Conservation (phyloP, 495 filamentous ascomycete genomes). For the Penicillium dipodomyicola region DNA sequence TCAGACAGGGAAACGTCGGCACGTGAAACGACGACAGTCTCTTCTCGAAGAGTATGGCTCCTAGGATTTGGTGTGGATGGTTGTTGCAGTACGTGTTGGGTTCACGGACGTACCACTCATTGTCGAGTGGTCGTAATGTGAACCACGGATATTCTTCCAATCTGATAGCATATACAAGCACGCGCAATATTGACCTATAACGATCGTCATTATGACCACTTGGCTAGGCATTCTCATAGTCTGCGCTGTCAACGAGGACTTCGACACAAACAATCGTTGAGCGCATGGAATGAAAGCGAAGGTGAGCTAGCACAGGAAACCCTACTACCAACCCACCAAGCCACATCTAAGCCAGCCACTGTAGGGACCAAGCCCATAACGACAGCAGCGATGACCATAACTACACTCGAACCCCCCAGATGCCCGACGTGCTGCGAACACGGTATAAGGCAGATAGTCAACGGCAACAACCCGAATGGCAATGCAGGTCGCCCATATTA, state of each 20-base stretch:
- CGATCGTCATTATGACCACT: not conserved
- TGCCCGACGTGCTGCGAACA: not conserved
- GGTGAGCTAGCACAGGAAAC: not conserved
- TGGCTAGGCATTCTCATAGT: not conserved
- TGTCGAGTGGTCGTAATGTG: not conserved
- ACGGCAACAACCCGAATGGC: constrained; percentile 6
- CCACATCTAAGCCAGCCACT: not conserved
- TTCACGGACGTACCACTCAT: not conserved
- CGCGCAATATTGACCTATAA: not conserved
- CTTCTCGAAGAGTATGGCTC: no score
- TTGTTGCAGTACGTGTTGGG: not conserved
- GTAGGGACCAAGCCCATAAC: no score
- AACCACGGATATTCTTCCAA: not conserved
- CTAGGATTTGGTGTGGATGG: not conserved
- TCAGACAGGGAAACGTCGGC: no score
- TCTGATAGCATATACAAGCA: not conserved
- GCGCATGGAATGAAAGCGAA: not conserved
- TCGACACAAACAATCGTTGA: not conserved
- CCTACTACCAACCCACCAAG: not conserved
- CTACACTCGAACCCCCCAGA: not conserved
- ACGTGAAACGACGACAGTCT: no score
- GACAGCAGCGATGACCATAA: not conserved
- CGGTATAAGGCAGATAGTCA: not conserved
- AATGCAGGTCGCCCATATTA: constrained; percentile 14
- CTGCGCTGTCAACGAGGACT: not conserved